Evolutionary conservation across 306 rosid species (phyloP), one percentile per base, ranked within the genome.

Genomic region (Medicago lupulina): DNA sequence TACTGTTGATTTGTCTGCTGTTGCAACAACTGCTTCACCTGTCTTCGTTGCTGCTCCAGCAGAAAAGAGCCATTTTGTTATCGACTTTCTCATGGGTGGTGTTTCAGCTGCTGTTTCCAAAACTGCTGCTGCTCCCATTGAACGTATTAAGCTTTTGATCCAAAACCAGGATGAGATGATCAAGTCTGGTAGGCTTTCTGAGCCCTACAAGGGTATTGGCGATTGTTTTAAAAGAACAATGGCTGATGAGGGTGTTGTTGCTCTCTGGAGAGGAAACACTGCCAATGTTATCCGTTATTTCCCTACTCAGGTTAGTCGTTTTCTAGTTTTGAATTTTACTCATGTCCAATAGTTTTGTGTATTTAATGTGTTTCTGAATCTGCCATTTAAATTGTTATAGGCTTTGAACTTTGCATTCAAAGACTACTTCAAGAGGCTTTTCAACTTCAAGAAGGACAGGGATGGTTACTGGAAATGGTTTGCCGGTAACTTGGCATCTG

Each of bases 391-490:
- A 83, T 70, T 78, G 38, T 60, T 3, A 43, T 77, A 92, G 96
- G 98, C 98, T 59, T 82, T 92, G 71, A 92, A 92, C 89, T 93
- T 90, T 89, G 98, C 96, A 17, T 93, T 93, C 74, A 93, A 93
- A 86, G 96, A 93, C 70, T 89, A 93, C 87, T 93, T 93, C 74
- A 93, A 93, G 95, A 93, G 96, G 82, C 88, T 93, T 47, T 93
- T 93, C 90, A 93, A 90, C 31, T 93, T 90, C 86, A 90, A 92
- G 92, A 92, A 92, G 83, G 96, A 90, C 65, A 83, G 23, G 72
- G 97, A 92, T 82, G 97, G 97, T 67, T 92, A 92, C 73, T 90
- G 96, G 96, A 92, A 92, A 75, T 87, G 96, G 92, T 90, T 93
- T 82, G 92, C 88, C 17, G 98, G 98, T 1, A 93, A 93, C 88